phyloP scores from a whole-genome alignment of 495 filamentous ascomycete genomes.

The Lichenothelia convexa region DNA sequence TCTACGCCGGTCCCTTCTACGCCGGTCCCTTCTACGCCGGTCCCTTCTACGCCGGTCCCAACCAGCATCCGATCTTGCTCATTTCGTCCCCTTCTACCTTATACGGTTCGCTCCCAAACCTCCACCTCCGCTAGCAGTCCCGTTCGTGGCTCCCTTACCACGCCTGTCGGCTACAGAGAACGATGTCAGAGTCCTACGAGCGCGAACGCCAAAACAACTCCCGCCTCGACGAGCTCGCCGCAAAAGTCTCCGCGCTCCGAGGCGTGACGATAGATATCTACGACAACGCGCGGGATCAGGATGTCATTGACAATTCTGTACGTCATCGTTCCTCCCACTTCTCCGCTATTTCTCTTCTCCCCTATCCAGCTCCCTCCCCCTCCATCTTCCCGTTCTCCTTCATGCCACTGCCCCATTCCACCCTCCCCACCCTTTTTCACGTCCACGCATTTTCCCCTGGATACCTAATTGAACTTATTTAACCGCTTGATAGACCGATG shows the following conservation, averaged over 20 bases:
- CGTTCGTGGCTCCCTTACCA: neutral
- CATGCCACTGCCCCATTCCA: neutral
- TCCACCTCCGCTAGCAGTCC: neutral
- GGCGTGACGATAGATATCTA: slow-evolving; percentile 98
- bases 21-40: too few species aligned
- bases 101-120: too few species aligned
- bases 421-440: too few species aligned
- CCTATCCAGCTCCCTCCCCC: neutral
- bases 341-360: neutral
- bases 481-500: slow-evolving; percentile 46
- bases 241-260: slow-evolving; percentile 79
- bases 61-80: too few species aligned
- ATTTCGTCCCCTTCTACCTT: too few species aligned
- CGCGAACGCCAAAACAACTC: slow-evolving; percentile 93
- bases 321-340: slow-evolving; percentile 11
- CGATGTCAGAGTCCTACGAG: slow-evolving; percentile 89
- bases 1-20: too few species aligned
- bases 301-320: slow-evolving; percentile 73
- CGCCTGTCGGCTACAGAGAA: slow-evolving; percentile 6
- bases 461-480: too few species aligned
- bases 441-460: too few species aligned
- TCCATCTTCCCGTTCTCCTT: neutral
- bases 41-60: too few species aligned
- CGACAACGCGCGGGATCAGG: slow-evolving; percentile 75
- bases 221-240: slow-evolving; percentile 74